Evolutionary conservation across 345 rosid species (phyloP).

Genomic region (Eucalyptus rudis): DNA sequence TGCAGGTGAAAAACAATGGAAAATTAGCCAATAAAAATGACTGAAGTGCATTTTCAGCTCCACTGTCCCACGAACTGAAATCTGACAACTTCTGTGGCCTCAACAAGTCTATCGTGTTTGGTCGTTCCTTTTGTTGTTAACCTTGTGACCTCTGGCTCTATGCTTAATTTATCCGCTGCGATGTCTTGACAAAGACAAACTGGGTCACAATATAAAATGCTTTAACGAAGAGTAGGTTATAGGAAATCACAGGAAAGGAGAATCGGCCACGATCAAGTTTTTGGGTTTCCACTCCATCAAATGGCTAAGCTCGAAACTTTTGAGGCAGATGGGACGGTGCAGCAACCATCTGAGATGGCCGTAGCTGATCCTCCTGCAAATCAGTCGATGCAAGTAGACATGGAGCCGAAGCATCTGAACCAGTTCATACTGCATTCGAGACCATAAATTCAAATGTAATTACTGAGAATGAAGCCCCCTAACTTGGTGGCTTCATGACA

Average conservation of each 20-base stretch:
- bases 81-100: neutral
- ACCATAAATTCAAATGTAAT: neutral
- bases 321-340: neutral
- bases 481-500: neutral
- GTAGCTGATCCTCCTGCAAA: neutral
- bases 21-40: neutral
- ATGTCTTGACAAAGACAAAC: neutral
- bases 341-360: neutral
- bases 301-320: neutral
- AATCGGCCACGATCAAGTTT: neutral
- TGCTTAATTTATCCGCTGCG: neutral
- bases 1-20: neutral
- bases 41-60: neutral
- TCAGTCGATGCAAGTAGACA: neutral
- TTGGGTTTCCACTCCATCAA: neutral
- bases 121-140: neutral
- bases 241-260: neutral
- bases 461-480: neutral
- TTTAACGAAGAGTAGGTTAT: neutral
- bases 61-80: neutral
- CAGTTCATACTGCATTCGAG: neutral
- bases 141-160: neutral
- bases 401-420: neutral
- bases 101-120: neutral
- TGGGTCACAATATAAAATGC: neutral